Conservation (phyloP, 2,329 filamentous ascomycete genomes). For the Microdochium paspali region DNA sequence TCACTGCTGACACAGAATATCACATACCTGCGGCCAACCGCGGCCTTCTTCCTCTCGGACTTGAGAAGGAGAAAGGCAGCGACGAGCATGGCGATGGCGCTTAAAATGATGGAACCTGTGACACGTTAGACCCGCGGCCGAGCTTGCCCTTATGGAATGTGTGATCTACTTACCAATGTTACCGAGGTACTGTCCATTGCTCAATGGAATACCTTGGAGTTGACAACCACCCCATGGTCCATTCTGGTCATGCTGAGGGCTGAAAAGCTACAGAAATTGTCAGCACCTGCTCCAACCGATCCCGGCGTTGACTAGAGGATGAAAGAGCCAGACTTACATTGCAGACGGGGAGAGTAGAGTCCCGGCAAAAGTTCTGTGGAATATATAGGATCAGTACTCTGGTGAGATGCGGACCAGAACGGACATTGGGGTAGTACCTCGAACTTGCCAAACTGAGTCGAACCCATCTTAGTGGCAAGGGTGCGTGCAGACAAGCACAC, state of each 20-base stretch:
- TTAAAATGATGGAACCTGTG: slow-evolving; percentile 78
- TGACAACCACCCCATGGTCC: slow-evolving; percentile 61
- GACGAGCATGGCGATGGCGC: slow-evolving; percentile 63
- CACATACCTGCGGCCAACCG: slow-evolving; percentile 78
- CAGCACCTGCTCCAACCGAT: slow-evolving; percentile 9
- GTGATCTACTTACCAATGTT: slow-evolving; percentile 61
- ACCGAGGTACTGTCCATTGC: slow-evolving; percentile 55
- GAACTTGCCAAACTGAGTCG: slow-evolving; percentile 53
- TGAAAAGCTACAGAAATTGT: slow-evolving; percentile 49
- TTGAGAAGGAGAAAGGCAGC: slow-evolving; percentile 61
- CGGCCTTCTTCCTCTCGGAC: slow-evolving; percentile 85
- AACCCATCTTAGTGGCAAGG: slow-evolving; percentile 35
- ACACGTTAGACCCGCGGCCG: slow-evolving; percentile 9
- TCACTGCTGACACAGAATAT: not conserved
- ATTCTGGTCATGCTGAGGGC: slow-evolving; percentile 46
- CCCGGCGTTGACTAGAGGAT: slow-evolving; percentile 1
- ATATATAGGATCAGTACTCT: slow-evolving; percentile 11
- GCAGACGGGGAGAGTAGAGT: slow-evolving; percentile 75
- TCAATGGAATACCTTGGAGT: slow-evolving; percentile 65
- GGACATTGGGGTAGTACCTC: slow-evolving; percentile 28
- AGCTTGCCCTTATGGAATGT: not conserved
- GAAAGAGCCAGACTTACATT: slow-evolving; percentile 53
- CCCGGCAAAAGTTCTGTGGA: slow-evolving; percentile 67
- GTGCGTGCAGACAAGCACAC: not conserved
- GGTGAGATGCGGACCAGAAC: not conserved